Evolutionary conservation across 2,329 filamentous ascomycete species (phyloP).

Genomic region (Tothia fuscella): DNA sequence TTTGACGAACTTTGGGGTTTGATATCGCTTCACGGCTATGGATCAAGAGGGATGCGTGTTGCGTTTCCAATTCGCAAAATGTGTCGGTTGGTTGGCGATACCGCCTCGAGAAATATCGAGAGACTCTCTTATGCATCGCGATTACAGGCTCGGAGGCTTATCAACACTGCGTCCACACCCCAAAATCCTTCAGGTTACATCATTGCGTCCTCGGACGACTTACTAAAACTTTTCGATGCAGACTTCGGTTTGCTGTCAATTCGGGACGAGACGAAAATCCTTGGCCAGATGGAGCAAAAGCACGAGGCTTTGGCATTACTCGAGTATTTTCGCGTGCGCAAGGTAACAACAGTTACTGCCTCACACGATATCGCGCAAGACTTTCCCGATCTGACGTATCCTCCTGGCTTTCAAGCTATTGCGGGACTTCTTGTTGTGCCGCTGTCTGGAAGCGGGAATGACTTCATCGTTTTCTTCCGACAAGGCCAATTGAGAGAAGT

Average conservation of each 20-base stretch:
- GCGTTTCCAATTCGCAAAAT: slow-evolving; percentile 87
- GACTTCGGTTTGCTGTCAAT: slow-evolving; percentile 81
- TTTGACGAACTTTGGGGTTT: slow-evolving; percentile 80
- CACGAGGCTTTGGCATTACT: slow-evolving; percentile 77
- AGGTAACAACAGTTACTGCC: slow-evolving; percentile 61
- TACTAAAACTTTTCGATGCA: slow-evolving; percentile 73
- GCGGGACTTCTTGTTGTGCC: slow-evolving; percentile 75
- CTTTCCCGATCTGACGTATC: slow-evolving; percentile 70
- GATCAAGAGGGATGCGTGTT: slow-evolving; percentile 68
- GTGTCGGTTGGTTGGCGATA: slow-evolving; percentile 78
- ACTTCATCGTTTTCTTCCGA: slow-evolving; percentile 91
- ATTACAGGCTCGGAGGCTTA: slow-evolving; percentile 74
- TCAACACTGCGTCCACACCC: slow-evolving; percentile 71
- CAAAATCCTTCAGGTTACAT: slow-evolving; percentile 82
- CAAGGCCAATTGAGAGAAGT: slow-evolving; percentile 62
- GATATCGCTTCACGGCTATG: slow-evolving; percentile 78
- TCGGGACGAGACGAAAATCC: slow-evolving; percentile 74
- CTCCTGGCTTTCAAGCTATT: slow-evolving; percentile 65
- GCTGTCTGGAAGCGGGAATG: slow-evolving; percentile 58
- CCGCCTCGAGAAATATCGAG: slow-evolving; percentile 77
- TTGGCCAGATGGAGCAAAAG: slow-evolving; percentile 61
- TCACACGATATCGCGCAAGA: slow-evolving; percentile 66
- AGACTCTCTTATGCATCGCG: slow-evolving; percentile 74
- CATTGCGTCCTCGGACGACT: slow-evolving; percentile 74
- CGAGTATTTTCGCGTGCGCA: slow-evolving; percentile 70